phyloP scores from a whole-genome alignment of 2,329 filamentous ascomycete genomes.

The Aspergillus tamarii region DNA sequence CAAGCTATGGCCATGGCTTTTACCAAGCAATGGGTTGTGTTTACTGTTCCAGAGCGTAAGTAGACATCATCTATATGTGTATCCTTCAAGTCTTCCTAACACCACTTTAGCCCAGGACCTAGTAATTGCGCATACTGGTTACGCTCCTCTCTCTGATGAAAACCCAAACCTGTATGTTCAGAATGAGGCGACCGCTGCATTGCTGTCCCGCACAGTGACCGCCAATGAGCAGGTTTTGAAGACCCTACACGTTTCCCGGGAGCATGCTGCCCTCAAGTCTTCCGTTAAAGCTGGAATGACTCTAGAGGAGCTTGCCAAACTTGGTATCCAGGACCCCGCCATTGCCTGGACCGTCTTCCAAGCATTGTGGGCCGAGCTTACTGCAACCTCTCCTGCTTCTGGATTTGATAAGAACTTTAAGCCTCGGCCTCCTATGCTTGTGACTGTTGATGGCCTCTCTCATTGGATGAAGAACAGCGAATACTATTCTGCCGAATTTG shows the following conservation, averaged over 20 bases:
- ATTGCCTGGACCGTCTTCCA: slow-evolving; percentile 79
- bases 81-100: slow-evolving; percentile 18
- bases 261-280: slow-evolving; percentile 63
- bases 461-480: slow-evolving; percentile 79
- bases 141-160: slow-evolving; percentile 66
- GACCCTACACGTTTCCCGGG: slow-evolving; percentile 52
- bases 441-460: slow-evolving; percentile 76
- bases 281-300: slow-evolving; percentile 61
- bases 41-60: slow-evolving; percentile 86
- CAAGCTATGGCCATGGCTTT: slow-evolving; percentile 83
- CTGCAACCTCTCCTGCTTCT: slow-evolving; percentile 48
- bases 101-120: slow-evolving; percentile 71
- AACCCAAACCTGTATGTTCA: slow-evolving; percentile 69
- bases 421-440: slow-evolving; percentile 66
- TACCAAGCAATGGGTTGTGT: slow-evolving; percentile 82
- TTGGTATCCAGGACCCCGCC: slow-evolving; percentile 74
- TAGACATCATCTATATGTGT: slow-evolving; percentile 5
- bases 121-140: slow-evolving; percentile 78
- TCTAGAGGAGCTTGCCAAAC: slow-evolving; percentile 68
- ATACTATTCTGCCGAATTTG: slow-evolving; percentile 72
- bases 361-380: slow-evolving; percentile 80
- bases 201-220: slow-evolving; percentile 72
- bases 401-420: slow-evolving; percentile 50
- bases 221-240: slow-evolving; percentile 71
- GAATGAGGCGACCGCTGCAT: slow-evolving; percentile 72